These are phyloP conservation scores for Leccinellum albellum DNA, from an alignment of 768 basidiomycete species.

Conservation along the genomic window DNA sequence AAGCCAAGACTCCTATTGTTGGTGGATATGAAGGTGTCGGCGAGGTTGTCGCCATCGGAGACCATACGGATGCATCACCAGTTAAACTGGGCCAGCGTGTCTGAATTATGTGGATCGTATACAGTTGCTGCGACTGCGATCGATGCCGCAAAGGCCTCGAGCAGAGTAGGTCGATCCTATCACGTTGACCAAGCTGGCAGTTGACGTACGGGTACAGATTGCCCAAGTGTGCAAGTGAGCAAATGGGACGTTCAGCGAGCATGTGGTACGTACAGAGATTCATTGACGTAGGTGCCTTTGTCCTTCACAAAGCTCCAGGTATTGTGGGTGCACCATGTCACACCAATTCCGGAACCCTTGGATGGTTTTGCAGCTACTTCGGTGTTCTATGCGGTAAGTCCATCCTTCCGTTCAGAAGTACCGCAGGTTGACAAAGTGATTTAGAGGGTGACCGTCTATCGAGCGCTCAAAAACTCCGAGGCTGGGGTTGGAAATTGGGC, in stretches of 20 bases:
- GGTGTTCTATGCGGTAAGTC: constrained; percentile 66
- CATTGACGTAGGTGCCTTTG: background rate
- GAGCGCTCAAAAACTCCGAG: constrained; percentile 72
- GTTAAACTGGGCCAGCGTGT: constrained; percentile 77
- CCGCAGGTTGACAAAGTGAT: background rate
- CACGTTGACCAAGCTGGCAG: background rate
- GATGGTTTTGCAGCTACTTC: constrained; percentile 67
- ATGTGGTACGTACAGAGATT: constrained; percentile 40
- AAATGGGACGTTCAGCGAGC: constrained; percentile 80
- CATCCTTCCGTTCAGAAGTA: background rate
- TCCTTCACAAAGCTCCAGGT: constrained; percentile 33
- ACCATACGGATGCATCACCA: constrained; percentile 51
- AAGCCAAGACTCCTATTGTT: constrained; percentile 59
- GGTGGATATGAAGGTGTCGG: constrained; percentile 89
- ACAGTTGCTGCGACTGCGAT: constrained; percentile 73
- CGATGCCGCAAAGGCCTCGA: constrained; percentile 74
- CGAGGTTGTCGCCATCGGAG: constrained; percentile 73
- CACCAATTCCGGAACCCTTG: constrained; percentile 83
- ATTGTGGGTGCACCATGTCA: constrained; percentile 70
- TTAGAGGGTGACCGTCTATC: constrained; percentile 80
- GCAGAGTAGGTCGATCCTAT: constrained; percentile 49
- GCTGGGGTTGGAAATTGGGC: constrained; percentile 70
- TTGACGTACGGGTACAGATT: constrained; percentile 41
- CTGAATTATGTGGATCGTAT: constrained; percentile 79
- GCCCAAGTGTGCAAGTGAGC: constrained; percentile 52